Evolutionary conservation across 2,329 filamentous ascomycete species (phyloP).

Genomic region (Xylariaceae sp.): DNA sequence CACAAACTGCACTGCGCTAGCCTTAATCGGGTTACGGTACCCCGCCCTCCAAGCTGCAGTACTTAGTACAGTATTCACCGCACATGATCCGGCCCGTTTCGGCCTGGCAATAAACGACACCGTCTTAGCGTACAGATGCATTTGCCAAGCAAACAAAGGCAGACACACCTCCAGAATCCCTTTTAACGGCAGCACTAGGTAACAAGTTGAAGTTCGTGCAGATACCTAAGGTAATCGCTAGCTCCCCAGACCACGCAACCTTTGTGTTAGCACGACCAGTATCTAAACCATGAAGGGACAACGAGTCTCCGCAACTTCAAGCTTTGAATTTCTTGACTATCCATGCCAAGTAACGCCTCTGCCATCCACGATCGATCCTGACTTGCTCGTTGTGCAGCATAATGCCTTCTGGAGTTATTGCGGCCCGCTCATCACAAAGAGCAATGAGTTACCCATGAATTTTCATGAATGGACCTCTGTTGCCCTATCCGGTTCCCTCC

Average conservation of each 20-base stretch:
- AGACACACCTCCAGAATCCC: neutral
- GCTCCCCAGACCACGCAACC: neutral
- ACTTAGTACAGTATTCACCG: too few species aligned
- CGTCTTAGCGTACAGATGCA: neutral
- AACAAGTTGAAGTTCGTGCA: too few species aligned
- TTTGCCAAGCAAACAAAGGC: constrained; percentile 11
- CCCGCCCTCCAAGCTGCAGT: too few species aligned
- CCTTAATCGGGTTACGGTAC: too few species aligned
- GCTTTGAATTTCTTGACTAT: constrained; percentile 29
- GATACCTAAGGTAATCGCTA: too few species aligned
- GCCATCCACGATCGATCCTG: neutral
- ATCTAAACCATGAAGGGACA: constrained; percentile 10
- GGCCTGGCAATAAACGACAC: neutral
- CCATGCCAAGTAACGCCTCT: neutral
- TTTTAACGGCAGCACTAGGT: too few species aligned
- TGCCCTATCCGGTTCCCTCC: constrained; percentile 35
- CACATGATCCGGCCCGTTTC: neutral
- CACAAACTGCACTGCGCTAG: too few species aligned
- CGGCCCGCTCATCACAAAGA: constrained; percentile 36
- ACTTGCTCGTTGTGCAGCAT: constrained; percentile 27
- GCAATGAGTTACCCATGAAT: constrained; percentile 33
- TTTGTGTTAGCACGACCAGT: neutral
- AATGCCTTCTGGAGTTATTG: constrained; percentile 43
- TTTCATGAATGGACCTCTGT: constrained; percentile 38
- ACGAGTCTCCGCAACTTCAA: constrained; percentile 7